These are phyloP conservation scores for Coelastrella sp. DNA, from an alignment of 139 green algal species.

Conservation along the genomic window DNA sequence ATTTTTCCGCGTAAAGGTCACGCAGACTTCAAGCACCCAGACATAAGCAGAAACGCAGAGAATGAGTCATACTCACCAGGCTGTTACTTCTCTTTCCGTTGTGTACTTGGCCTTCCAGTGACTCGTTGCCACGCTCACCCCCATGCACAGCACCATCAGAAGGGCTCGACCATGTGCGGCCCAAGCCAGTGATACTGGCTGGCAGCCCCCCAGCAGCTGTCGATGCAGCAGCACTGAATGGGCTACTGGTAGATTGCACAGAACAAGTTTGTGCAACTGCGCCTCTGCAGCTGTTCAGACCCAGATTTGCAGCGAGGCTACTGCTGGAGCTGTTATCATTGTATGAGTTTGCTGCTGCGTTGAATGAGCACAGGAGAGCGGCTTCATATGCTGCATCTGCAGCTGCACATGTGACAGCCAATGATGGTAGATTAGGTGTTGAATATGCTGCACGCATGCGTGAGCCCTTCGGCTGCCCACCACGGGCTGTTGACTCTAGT, in stretches of 20 bases:
- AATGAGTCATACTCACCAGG: background rate
- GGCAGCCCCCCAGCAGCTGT: background rate
- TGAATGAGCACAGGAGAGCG: background rate
- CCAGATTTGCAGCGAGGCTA: too few species aligned
- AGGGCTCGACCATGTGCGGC: background rate
- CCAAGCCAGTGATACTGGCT: background rate
- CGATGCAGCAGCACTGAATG: background rate
- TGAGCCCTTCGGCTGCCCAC: background rate
- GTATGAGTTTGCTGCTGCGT: background rate
- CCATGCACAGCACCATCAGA: conserved; percentile 40
- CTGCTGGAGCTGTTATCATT: background rate
- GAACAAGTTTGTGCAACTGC: too few species aligned
- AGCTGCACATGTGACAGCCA: conserved; percentile 1
- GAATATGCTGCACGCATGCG: background rate
- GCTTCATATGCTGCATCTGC: conserved; percentile 3
- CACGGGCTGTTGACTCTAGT: too few species aligned
- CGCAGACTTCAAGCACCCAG: too few species aligned
- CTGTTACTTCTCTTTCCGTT: conserved; percentile 26
- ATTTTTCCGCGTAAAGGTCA: too few species aligned
- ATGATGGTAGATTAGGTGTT: background rate
- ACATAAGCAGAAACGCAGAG: too few species aligned
- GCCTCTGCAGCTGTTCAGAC: too few species aligned
- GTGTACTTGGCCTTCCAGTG: conserved; percentile 39
- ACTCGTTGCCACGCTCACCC: conserved; percentile 7
- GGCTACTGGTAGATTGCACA: background rate